phyloP scores from a whole-genome alignment of 2,329 filamentous ascomycete species.

The Sclerotinia spermophila region DNA sequence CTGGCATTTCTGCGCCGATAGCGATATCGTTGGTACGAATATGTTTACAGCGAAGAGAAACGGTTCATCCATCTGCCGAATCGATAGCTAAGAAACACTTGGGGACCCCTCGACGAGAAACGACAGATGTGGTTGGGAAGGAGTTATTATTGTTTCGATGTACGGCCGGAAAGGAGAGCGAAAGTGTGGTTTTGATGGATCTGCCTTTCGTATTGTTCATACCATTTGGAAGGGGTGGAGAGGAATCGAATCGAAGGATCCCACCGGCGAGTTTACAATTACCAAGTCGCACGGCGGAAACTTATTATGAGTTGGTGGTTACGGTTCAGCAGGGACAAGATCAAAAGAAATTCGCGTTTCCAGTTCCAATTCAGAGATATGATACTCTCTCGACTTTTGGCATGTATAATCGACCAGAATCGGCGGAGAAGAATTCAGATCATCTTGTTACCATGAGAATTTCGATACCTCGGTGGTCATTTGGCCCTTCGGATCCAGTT shows the following conservation, averaged over 20 bases:
- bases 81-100: conserved; percentile 90
- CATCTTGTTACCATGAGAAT: conserved; percentile 90
- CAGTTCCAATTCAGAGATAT: conserved; percentile 87
- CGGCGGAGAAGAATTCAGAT: conserved; percentile 79
- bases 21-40: conserved; percentile 91
- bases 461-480: conserved; percentile 91
- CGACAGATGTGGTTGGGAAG: conserved; percentile 89
- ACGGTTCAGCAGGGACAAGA: conserved; percentile 88
- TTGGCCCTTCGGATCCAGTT: conserved; percentile 90
- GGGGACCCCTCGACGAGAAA: conserved; percentile 84
- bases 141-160: conserved; percentile 91
- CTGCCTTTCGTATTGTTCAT: conserved; percentile 97
- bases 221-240: conserved; percentile 85
- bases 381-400: conserved; percentile 97
- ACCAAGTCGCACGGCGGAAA: conserved; percentile 90
- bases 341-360: conserved; percentile 87
- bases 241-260: conserved; percentile 84
- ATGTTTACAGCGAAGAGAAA: conserved; percentile 87
- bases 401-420: conserved; percentile 97
- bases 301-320: conserved; percentile 93
- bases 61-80: conserved; percentile 93
- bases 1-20: conserved; percentile 84
- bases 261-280: conserved; percentile 90
- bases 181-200: conserved; percentile 92
- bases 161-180: conserved; percentile 75